Evolutionary conservation across 306 rosid species (phyloP).

Genomic region (Cucurbita pepo): DNA sequence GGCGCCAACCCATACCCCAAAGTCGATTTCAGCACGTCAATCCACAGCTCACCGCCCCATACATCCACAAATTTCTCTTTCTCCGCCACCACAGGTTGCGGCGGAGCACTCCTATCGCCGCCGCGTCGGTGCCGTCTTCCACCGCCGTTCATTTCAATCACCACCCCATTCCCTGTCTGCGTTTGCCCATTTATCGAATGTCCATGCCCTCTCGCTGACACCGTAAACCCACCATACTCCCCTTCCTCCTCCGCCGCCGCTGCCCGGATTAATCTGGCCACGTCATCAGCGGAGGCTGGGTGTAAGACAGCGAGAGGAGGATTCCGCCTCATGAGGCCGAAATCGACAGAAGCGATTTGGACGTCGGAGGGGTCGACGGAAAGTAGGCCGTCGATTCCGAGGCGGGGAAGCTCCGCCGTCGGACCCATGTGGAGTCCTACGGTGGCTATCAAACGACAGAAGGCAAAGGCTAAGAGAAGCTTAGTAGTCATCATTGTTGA

Average conservation of each 20-base stretch:
- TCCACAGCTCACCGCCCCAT: conserved; percentile 97
- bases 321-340: conserved; percentile 37
- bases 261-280: conserved; percentile 21
- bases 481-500: conserved; percentile 19
- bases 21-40: conserved; percentile 43
- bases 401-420: conserved; percentile 28
- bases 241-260: conserved; percentile 12
- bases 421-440: conserved; percentile 46
- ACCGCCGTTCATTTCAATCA: conserved; percentile 46
- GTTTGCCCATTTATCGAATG: conserved; percentile 96
- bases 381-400: conserved; percentile 43
- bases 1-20: conserved; percentile 61
- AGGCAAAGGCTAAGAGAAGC: conserved; percentile 40
- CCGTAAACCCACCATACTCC: conserved; percentile 17
- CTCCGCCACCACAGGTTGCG: conserved; percentile 17
- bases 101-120: neutral
- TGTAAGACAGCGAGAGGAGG: conserved; percentile 41
- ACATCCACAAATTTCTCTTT: conserved; percentile 51
- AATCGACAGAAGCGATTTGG: conserved; percentile 48
- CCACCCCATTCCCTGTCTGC: conserved; percentile 43
- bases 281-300: conserved; percentile 50
- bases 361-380: conserved; percentile 33
- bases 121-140: neutral
- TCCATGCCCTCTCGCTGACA: conserved; percentile 91
- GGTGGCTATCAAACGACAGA: conserved; percentile 40